A percentile compares a stretch with the other conserved stretches of the same genome.
These are phyloP conservation scores for Prunus davidiana DNA, from an alignment of 306 rosid species.

Conservation along the genomic window DNA sequence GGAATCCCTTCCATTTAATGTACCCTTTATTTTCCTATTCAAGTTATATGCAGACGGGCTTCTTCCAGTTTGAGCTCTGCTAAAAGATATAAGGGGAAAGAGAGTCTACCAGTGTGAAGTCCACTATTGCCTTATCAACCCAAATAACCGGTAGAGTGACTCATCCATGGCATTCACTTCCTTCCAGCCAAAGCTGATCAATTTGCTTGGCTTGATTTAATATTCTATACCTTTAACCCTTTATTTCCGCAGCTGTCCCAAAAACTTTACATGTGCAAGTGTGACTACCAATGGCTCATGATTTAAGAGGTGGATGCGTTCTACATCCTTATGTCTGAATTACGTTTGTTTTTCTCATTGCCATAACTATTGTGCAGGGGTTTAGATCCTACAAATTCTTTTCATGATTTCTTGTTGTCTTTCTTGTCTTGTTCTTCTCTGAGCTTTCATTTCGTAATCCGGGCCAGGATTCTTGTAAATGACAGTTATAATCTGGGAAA, in stretches of 20 bases:
- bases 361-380: background rate
- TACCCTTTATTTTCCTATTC: background rate
- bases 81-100: background rate
- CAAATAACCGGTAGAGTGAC: background rate
- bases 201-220: background rate
- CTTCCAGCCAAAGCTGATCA: background rate
- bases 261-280: background rate
- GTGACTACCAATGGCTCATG: background rate
- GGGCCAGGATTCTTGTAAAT: background rate
- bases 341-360: background rate
- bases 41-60: background rate
- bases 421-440: background rate
- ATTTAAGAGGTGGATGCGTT: background rate
- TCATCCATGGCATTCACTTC: background rate
- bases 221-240: background rate
- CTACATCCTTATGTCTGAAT: background rate
- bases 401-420: background rate
- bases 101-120: background rate
- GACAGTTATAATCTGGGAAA: background rate
- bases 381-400: background rate
- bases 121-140: background rate
- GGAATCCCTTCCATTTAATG: background rate
- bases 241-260: background rate
- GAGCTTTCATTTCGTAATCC: background rate
- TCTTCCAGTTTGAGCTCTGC: too few species aligned